Evolutionary conservation across 164 flowering plant genomes (phyloP).

Genomic region (Taxillus chinensis): DNA sequence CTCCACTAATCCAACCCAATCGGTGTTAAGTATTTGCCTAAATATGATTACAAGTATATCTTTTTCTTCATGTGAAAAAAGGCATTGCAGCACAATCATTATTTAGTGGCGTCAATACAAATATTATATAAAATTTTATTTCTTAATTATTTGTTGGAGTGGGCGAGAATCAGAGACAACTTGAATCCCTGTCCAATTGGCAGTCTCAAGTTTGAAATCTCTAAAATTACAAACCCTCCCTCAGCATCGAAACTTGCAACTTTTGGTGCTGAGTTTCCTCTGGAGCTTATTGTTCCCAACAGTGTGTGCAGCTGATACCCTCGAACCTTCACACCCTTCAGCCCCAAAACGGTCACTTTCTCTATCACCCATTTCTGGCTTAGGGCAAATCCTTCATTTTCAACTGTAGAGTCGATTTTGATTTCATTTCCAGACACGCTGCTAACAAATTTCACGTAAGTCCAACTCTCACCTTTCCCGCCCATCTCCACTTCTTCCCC

Average conservation of each 20-base stretch:
- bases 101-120: too few species aligned
- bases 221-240: conserved; percentile 16
- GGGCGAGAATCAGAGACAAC: conserved; percentile 20
- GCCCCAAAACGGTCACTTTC: conserved; percentile 47
- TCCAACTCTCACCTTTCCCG: conserved; percentile 42
- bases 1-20: too few species aligned
- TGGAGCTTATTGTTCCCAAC: background rate
- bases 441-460: conserved; percentile 32
- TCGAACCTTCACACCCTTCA: conserved; percentile 14
- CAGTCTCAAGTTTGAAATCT: conserved; percentile 22
- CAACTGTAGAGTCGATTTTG: conserved; percentile 34
- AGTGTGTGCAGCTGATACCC: background rate
- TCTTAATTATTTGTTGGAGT: background rate
- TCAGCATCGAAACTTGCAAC: background rate
- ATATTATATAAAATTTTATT: too few species aligned
- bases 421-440: conserved; percentile 10
- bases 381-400: conserved; percentile 43
- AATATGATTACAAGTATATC: too few species aligned
- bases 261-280: background rate
- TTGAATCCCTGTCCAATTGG: conserved; percentile 39
- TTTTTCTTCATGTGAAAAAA: too few species aligned
- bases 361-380: conserved; percentile 36
- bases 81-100: too few species aligned
- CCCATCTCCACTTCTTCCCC: conserved; percentile 63
- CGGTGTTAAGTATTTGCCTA: too few species aligned